These are phyloP conservation scores for Starmerella bombicola DNA, from an alignment of 805 yeast species.

Conservation along the genomic window DNA sequence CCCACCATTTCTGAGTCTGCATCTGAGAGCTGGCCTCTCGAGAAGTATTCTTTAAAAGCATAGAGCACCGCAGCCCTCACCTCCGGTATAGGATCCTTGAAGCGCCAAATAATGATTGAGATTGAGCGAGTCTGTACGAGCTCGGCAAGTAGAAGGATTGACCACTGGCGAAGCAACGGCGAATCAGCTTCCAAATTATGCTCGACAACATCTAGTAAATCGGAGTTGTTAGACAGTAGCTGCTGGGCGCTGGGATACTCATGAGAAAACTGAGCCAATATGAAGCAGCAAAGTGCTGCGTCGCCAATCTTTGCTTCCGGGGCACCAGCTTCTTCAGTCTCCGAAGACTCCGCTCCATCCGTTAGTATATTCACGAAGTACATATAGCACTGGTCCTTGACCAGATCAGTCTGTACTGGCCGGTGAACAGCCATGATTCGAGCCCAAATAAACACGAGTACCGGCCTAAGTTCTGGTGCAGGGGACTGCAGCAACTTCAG, in stretches of 20 bases:
- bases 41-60: constrained; percentile 48
- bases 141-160: constrained; percentile 37
- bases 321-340: background rate
- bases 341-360: background rate
- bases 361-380: constrained; percentile 71
- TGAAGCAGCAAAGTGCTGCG: constrained; percentile 90
- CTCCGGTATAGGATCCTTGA: constrained; percentile 88
- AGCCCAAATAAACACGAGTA: constrained; percentile 93
- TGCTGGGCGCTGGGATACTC: constrained; percentile 72
- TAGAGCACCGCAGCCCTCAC: constrained; percentile 74
- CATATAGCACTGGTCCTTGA: constrained; percentile 80
- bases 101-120: constrained; percentile 40
- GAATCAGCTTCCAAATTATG: constrained; percentile 57
- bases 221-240: constrained; percentile 58
- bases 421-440: constrained; percentile 91
- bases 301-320: constrained; percentile 25
- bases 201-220: constrained; percentile 46
- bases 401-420: constrained; percentile 80
- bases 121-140: constrained; percentile 10
- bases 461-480: constrained; percentile 89
- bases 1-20: constrained; percentile 34
- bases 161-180: constrained; percentile 88
- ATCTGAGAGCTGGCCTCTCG: constrained; percentile 37
- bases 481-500: constrained; percentile 83
- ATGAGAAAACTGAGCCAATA: constrained; percentile 69